These are phyloP conservation scores for Kernera saxatilis DNA, from an alignment of 345 rosid species.

Conservation along the genomic window DNA sequence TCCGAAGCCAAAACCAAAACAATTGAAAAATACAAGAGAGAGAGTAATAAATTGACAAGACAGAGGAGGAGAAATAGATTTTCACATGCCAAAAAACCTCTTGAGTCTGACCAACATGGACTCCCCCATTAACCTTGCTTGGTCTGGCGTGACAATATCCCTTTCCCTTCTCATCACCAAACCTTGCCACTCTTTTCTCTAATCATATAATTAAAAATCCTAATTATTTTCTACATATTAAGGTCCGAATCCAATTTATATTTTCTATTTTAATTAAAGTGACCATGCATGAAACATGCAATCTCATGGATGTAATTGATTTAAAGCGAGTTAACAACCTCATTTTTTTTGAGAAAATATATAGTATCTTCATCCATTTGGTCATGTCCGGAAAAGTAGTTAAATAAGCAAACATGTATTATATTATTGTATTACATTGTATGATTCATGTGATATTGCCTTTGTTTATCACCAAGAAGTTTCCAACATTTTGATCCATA, in stretches of 20 bases:
- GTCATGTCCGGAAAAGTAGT: not conserved
- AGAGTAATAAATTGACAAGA: constrained; percentile 23
- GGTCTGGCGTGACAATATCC: constrained; percentile 3
- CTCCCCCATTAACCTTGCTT: not conserved
- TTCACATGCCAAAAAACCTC: constrained; percentile 10
- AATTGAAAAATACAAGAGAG: constrained; percentile 1
- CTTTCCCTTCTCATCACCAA: not conserved
- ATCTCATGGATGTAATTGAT: not conserved
- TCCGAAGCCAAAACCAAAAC: not conserved
- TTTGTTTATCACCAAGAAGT: not conserved
- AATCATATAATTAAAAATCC: not conserved
- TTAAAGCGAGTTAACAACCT: not conserved
- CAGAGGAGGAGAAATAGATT: not conserved
- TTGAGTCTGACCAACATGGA: constrained; percentile 20
- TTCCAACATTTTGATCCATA: not conserved
- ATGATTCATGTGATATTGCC: not conserved
- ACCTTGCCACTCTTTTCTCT: not conserved
- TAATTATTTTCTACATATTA: not conserved
- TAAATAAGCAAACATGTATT: not conserved
- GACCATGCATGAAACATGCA: not conserved
- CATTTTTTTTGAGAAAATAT: no score
- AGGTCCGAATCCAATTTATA: not conserved
- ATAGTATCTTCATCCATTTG: no score
- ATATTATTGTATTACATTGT: not conserved
- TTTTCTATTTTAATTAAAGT: no score